Evolutionary conservation across 176 grass and related monocot species (phyloP), one percentile per base, ranked within the genome.

Genomic region (Eleusine coracana): DNA sequence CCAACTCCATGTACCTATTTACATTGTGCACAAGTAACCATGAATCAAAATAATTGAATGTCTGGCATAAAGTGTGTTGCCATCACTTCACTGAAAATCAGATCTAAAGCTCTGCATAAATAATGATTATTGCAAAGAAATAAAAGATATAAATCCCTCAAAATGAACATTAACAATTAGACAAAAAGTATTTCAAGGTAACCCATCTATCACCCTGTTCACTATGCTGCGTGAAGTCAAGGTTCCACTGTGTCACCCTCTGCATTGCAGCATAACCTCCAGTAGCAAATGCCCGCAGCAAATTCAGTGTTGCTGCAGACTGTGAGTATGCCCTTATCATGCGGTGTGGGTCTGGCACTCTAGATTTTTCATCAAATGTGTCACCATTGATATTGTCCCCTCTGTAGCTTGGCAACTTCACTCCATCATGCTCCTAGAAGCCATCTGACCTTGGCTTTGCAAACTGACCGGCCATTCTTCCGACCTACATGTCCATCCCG

Each of bases 251-350:
- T 17, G 95, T 87, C 11, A 94, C 90, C 62, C 95, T 91, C 81
- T 97, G 92, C 95, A 97, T 97, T 75, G 95, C 92, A 61, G 95
- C 95, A 80, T 97, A 97, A 54, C 95, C 92, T 84, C 95, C 95
- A 1, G 92, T 94, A 36, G 92, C 90, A 28, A 97, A 97, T 18
- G 95, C 90, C 29, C 95, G 92, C 45, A 97, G 86, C 37, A 97
- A 82, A 84, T 97, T 97, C 42, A 97, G 92, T 38, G 95, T 97
- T 25, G 95, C 90, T 52, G 92, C 90, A 28, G 95, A 88, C 60
- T 97, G 95, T 21, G 88, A 87, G 86, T 94, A 97, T 0, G 92
- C 95, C 36, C 92, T 80, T 70, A 97, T 97, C 95, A 97, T 87
- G 49, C 95, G 88, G 70, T 97, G 81, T 29, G 92, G 95, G 68